Base-by-base conservation (phyloP, 257 asterid species). In the Capsicum baccatum region DNA sequence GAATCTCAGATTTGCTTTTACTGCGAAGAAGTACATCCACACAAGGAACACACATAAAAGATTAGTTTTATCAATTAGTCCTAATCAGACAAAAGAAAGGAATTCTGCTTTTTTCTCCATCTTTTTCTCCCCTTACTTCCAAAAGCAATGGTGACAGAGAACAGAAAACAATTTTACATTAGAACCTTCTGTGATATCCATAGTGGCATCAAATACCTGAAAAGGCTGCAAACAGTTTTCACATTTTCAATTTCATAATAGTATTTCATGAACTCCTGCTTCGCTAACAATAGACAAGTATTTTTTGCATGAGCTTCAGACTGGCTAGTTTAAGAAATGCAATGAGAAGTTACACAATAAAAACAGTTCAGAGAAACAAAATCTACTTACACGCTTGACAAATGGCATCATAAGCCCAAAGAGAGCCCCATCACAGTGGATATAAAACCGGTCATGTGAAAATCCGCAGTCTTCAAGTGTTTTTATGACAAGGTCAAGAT, bases 391-490 rank as follows among this genome's bases (percentile, higher is more conserved):
- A 70, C 90, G 96, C 89, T 96, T 96, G 76, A 96, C 99, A 86
- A 96, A 96, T 82, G 99, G 99, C 98, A 96, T 94, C 99, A 96
- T 96, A 56, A 96, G 96, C 84, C 99, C 98, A 87, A 96, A 96
- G 79, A 96, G 89, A 78, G 98, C 99, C 35, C 99, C 99, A 79
- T 94, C 98, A 80, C 99, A 96, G 84, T 96, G 99, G 85, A 96
- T 96, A 87, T 94, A 96, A 92, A 96, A 96, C 86, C 94, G 92
- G 87, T 93, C 95, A 37, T 91, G 93, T 37, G 97, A 87, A 86
- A 83, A 94, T 83, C 98, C 98, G 84, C 91, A 88, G 82, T 94
- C 98, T 89, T 94, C 97, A 83, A 96, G 98, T 85, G 96, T 92
- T 87, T 90, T 86, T 88, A 96, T 94, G 78, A 96, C 98, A 83